These are phyloP conservation scores for Leccinum subtestaceum DNA, from an alignment of 768 basidiomycete species.

Conservation along the genomic window DNA sequence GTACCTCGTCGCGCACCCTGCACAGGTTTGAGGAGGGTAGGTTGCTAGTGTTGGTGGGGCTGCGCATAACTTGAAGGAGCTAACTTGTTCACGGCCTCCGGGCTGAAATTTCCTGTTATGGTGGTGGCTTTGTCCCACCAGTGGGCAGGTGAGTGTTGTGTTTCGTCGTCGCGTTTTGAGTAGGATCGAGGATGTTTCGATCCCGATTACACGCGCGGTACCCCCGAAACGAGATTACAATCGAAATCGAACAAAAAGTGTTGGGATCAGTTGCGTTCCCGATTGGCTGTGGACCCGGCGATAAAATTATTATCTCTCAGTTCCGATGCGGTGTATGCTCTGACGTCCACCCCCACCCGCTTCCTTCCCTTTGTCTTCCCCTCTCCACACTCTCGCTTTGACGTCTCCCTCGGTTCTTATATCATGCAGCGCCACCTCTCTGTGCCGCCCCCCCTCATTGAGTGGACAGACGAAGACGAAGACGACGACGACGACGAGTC, in stretches of 20 bases:
- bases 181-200: neutral
- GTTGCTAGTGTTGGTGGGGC: neutral
- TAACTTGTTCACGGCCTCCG: neutral
- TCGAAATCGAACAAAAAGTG: neutral
- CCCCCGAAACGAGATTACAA: neutral
- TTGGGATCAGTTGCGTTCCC: neutral
- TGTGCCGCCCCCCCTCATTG: conserved; percentile 14
- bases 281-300: conserved; percentile 1
- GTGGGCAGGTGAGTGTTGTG: neutral
- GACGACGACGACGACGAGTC: conserved; percentile 18
- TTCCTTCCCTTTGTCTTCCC: conserved; percentile 13
- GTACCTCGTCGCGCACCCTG: neutral
- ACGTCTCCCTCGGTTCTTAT: conserved; percentile 14
- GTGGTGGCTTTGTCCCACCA: conserved; percentile 16
- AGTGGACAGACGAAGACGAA: neutral
- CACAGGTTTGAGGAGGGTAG: neutral
- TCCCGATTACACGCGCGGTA: neutral
- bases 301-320: conserved; percentile 13
- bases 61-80: neutral
- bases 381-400: conserved; percentile 21
- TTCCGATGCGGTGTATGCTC: neutral
- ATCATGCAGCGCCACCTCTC: conserved; percentile 21
- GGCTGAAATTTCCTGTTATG: conserved; percentile 5
- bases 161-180: neutral
- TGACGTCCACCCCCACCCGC: neutral